Conservation (phyloP, 2,329 filamentous ascomycete species). For the Penicillium sp. region DNA sequence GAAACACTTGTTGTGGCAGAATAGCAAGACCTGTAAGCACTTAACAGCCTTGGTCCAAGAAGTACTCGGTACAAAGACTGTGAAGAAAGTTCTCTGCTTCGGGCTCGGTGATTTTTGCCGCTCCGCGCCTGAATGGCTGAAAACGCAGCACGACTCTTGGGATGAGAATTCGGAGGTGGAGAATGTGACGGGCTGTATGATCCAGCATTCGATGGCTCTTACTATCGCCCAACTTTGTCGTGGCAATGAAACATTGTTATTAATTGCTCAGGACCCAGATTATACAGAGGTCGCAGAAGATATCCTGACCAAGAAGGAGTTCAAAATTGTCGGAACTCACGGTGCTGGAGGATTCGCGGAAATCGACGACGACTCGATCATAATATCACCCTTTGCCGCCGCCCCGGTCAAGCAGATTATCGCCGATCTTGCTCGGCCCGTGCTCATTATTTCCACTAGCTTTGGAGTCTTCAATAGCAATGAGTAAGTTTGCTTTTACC, state of each 20-base stretch:
- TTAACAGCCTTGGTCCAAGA: slow-evolving; percentile 17
- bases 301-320: slow-evolving; percentile 18
- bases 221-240: slow-evolving; percentile 23
- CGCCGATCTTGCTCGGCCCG: slow-evolving; percentile 22
- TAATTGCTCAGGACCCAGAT: slow-evolving; percentile 21
- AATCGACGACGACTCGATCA: slow-evolving; percentile 22
- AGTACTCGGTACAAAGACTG: slow-evolving; percentile 14
- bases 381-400: slow-evolving; percentile 22
- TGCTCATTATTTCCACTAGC: slow-evolving; percentile 23
- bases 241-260: slow-evolving; percentile 16
- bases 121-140: slow-evolving; percentile 21
- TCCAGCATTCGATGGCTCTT: slow-evolving; percentile 25
- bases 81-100: slow-evolving; percentile 24
- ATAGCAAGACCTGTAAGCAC: slow-evolving; percentile 20
- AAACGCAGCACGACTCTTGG: slow-evolving; percentile 16
- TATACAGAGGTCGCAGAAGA: slow-evolving; percentile 20
- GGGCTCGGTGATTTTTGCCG: slow-evolving; percentile 25
- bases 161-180: slow-evolving; percentile 16
- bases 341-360: slow-evolving; percentile 23
- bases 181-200: slow-evolving; percentile 17
- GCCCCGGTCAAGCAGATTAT: slow-evolving; percentile 25
- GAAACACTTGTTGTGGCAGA: slow-evolving; percentile 20
- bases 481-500: slow-evolving; percentile 14
- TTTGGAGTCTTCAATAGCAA: slow-evolving; percentile 18
- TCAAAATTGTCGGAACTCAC: slow-evolving; percentile 20